Conservation (phyloP, 768 basidiomycete species). For the Mycena kentingensis region DNA sequence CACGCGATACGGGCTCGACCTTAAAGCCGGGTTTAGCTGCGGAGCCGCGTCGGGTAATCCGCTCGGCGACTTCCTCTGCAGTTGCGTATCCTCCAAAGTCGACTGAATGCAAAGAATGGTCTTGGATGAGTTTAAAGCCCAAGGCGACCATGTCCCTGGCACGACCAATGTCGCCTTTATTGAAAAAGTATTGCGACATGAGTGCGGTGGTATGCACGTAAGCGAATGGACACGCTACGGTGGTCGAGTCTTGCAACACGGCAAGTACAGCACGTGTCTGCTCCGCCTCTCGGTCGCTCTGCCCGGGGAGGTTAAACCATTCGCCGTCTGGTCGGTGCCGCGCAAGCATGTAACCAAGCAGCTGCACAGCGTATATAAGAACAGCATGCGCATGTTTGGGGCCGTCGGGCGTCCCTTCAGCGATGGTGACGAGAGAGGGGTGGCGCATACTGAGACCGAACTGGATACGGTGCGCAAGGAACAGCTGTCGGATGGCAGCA, state of each 20-base stretch:
- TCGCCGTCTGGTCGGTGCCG: slow-evolving; percentile 2
- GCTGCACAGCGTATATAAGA: slow-evolving; percentile 14
- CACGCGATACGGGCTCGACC: neutral
- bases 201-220: slow-evolving; percentile 6
- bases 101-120: neutral
- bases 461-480: slow-evolving; percentile 10
- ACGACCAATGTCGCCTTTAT: slow-evolving; percentile 8
- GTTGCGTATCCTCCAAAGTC: neutral
- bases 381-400: neutral
- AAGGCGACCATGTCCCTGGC: slow-evolving; percentile 1
- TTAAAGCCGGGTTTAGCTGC: neutral
- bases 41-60: too few relatives aligned
- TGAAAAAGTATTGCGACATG: slow-evolving; percentile 5
- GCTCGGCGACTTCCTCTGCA: neutral
- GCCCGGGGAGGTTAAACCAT: slow-evolving; percentile 1
- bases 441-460: slow-evolving; percentile 10
- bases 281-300: slow-evolving; percentile 4
- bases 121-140: neutral
- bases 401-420: neutral
- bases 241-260: neutral
- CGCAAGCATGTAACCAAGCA: slow-evolving; percentile 14
- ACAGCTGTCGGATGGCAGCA: slow-evolving; percentile 3
- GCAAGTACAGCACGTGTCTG: slow-evolving; percentile 1
- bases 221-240: neutral
- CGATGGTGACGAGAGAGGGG: neutral